Evolutionary conservation across 1,284 basidiomycete genomes (phyloP), one percentile per base, ranked within the genome.

Genomic region (Apiotrichum siamense): DNA sequence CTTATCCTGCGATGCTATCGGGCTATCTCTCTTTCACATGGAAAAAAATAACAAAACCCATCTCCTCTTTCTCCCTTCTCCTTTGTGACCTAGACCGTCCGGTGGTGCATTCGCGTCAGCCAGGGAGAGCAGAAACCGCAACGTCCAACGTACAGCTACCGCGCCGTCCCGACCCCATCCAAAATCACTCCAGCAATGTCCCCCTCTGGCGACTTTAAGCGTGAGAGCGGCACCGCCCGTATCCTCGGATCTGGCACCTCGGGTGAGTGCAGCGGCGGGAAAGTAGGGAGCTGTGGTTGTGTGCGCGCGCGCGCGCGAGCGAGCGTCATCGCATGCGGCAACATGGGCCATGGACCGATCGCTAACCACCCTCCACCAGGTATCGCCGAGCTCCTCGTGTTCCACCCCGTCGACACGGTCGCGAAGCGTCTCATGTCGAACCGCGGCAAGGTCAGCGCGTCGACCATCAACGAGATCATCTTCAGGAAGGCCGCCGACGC

Each of bases 371-470:
- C n/a, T n/a, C n/a, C 27, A 32, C 29, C 70, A 88, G 93, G 93
- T 66, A 81, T 98, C 65, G 92, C 93, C 61, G 94, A 98, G 78
- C 80, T 98, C 52, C 75, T 94, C 62, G 81, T 91, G 39, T 91
- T 92, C 77, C 88, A 90, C 72, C 88, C 88, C 21, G 87, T 90
- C 20, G 93, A 97, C 76, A 98, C 94, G 1, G 85, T 97, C 54
- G 91, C 94, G 20, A 98, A 98, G 76, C 85, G 94, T 37, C 76
- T 98, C 56, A 97, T 97, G 94, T 92, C 89, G 72, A 97, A 97
- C 83, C 91, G 91, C 78, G 78, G 78, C 57, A 58, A 88, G 81
- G 84, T 88, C 59, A 81, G 85, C 29, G 60, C 80, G 38, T 74
- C 78, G 36, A 79, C 79, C 18, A 73, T 92, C 40, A 84, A 82